A percentile compares a stretch with the other conserved stretches of the same genome.
Evolutionary conservation across 2,329 filamentous ascomycete genomes (phyloP).

Genomic region (Penicillium psychrosexuale): DNA sequence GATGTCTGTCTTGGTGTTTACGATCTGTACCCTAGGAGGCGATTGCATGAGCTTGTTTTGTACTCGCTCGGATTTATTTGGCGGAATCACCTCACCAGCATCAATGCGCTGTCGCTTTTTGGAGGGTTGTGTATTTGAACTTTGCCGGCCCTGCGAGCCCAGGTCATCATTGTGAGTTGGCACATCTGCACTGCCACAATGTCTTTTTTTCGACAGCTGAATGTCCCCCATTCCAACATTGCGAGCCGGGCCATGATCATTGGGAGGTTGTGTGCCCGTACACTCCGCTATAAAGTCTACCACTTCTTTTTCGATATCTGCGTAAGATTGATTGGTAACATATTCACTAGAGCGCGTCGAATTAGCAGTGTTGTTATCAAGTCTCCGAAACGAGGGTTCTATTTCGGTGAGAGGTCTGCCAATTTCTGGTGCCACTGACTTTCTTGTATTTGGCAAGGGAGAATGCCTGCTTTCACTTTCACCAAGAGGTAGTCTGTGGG

Average conservation of each 20-base stretch:
- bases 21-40: not conserved
- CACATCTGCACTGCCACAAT: slow-evolving; percentile 5
- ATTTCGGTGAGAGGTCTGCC: not conserved
- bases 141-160: not conserved
- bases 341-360: not conserved
- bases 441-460: not conserved
- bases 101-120: slow-evolving; percentile 17
- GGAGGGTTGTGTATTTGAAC: not conserved
- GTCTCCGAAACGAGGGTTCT: not conserved
- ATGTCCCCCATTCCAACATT: not conserved
- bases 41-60: not conserved
- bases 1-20: not conserved
- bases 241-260: not conserved
- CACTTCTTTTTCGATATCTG: not conserved
- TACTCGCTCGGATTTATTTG: not conserved
- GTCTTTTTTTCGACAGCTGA: slow-evolving; percentile 12
- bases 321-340: not conserved
- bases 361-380: not conserved
- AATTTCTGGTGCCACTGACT: not conserved
- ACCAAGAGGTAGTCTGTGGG: not conserved
- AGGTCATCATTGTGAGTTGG: not conserved
- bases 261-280: not conserved
- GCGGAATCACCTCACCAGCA: not conserved
- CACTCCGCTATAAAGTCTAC: not conserved
- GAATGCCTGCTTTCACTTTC: not conserved